Base-by-base conservation (phyloP, 345 rosid species). In the Garcia nutans region DNA sequence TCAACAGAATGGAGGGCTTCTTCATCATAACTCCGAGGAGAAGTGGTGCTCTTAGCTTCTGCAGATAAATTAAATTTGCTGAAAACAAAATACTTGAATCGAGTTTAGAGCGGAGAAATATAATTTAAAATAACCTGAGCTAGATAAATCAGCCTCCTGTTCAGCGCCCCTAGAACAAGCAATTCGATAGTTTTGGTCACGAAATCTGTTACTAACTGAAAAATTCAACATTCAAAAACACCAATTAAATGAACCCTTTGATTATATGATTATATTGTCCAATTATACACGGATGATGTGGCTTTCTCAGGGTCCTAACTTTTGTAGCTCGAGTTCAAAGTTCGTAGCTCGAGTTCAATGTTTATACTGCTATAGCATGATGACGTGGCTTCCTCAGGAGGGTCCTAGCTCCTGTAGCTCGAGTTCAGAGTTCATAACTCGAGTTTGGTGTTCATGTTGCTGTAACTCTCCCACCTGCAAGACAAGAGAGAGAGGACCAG, bases 121-220 rank as follows among this genome's bases (percentile, higher is more conserved):
- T 3, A 55, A 31, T n/a, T 44, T 17, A 67, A 67, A 56, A 67
- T 72, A 78, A 90, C 97, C 97, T 55, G 90, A 74, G 75, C 82
- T 71, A 50, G 90, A 89, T 64, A 86, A 75, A 70, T 84, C 83
- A 79, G 82, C 89, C 68, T 87, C 97, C 80, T 79, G 93, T 70
- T 90, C 86, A 37, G 85, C 63, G 70, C 84, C 87, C 74, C 72
- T 80, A 68, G 92, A 82, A 82, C 85, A 84, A 41, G 85, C 78
- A 79, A 84, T 54, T 7, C 82, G 82, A 75, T 65, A 42, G 70
- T 71, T 77, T 33, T 58, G 80, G 15, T 73, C 33, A 20, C 77
- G 84, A 55, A 83, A 85, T 49, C 70, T 72, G 64, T 42, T 82
- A 56, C 64, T 13, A 56, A 79, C 89, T 90, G 85, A 74, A 81